These are phyloP conservation scores for Gonapodya prolifera DNA, from an alignment of 192 early-diverging fungal species.

Conservation along the genomic window DNA sequence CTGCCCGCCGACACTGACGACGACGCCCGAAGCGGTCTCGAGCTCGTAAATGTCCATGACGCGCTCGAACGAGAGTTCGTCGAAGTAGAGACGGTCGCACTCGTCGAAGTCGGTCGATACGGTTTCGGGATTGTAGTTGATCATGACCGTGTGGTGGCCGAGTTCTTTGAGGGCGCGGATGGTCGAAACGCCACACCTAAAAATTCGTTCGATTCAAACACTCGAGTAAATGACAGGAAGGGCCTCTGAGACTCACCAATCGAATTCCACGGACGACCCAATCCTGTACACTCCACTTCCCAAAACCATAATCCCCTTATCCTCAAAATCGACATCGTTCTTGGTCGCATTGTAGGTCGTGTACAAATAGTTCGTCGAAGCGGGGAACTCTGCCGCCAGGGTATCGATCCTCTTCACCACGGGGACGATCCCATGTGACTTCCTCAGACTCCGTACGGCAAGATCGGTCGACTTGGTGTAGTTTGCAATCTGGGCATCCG, in stretches of 20 bases:
- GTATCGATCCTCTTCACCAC: constrained; percentile 94
- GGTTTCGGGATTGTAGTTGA: constrained; percentile 99
- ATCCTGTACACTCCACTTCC: constrained; percentile 97
- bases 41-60: constrained; percentile 90
- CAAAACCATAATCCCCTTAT: constrained; percentile 86
- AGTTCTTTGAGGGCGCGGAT: constrained; percentile 71
- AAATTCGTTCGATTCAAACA: no score
- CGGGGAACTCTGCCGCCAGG: constrained; percentile 91
- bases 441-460: constrained; percentile 55
- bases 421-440: constrained; percentile 63
- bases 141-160: constrained; percentile 82
- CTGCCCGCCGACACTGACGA: constrained; percentile 92
- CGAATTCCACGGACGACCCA: constrained; percentile 95
- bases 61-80: constrained; percentile 87
- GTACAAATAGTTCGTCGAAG: constrained; percentile 92
- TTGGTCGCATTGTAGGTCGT: constrained; percentile 90
- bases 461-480: constrained; percentile 24
- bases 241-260: constrained; percentile 76
- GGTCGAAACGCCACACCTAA: constrained; percentile 24
- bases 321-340: constrained; percentile 75
- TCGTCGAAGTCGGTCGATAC: constrained; percentile 98
- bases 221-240: no score
- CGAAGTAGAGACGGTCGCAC: constrained; percentile 97
- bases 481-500: constrained; percentile 73
- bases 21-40: constrained; percentile 67